Base-by-base conservation (phyloP, 805 yeast genomes). In the Nematodospora valgi region DNA sequence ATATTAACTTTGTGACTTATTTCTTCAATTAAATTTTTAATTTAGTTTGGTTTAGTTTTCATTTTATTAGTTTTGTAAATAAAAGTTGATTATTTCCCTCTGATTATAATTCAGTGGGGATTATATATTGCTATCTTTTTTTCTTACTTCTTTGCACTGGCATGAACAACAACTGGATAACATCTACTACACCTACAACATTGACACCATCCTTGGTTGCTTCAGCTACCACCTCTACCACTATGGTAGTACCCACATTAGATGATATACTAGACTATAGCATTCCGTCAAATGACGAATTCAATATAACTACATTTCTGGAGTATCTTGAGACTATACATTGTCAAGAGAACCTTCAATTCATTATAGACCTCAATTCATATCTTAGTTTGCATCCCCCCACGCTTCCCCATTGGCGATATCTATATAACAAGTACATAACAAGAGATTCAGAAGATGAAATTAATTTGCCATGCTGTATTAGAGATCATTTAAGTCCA, bases 391-490 rank as follows among this genome's bases (percentile, higher is more conserved):
- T 31, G 7, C 10, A 12, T 6, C 19, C 32, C 16, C 37, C 36
- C 3, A 31, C 36, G 4, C 19, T 39, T 11, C 10, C 27, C 5
- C 15, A 29, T 10, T 39, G 43, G 43, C 40, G 35, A 22, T 12
- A 25, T 13, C n/a, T 42, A 9, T 42, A 28, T 23, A 12, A 32
- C 9, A 34, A 30, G 22, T 42, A 35, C 18, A 12, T 42, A 14
- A 23, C 22, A 7, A 12, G 12, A 15, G 43, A 42, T 22, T 32
- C 43, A 8, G 29, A 24, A 17, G 25, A 13, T 8, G 46, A 42
- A 27, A 40, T 42, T 11, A 42, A 42, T 21, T 28, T 42, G 16
- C 43, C 43, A 18, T 31, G 41, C 20, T 22, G 9, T 13, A 32
- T 21, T 19, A 37, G 34, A 27, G 16, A 35, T 9, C 34, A 39